Percentiles rank a stretch among this genome's conserved stretches.
phyloP scores from a whole-genome alignment of 768 basidiomycete species.

The Trametes cingulata region DNA sequence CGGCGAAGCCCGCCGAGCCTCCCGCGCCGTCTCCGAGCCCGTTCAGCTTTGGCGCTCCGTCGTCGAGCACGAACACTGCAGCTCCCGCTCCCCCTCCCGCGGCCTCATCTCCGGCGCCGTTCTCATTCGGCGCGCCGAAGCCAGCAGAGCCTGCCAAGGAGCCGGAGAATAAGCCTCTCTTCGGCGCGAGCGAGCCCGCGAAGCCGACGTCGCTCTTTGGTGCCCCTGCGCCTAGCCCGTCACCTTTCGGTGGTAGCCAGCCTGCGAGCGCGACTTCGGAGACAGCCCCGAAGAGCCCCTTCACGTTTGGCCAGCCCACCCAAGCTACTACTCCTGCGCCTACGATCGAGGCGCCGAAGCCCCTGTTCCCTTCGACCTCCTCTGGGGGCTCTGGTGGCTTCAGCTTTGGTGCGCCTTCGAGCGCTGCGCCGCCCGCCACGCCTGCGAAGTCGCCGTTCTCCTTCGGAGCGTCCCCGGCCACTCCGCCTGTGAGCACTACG shows the following conservation, averaged over 20 bases:
- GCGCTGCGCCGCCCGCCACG: slow-evolving; percentile 30
- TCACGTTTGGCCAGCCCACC: slow-evolving; percentile 34
- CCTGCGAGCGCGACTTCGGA: slow-evolving; percentile 7
- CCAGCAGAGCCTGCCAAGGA: slow-evolving; percentile 14
- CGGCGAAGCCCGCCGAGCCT: slow-evolving; percentile 15
- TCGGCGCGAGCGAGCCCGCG: slow-evolving; percentile 12
- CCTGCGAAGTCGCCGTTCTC: slow-evolving; percentile 38
- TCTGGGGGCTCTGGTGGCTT: slow-evolving; percentile 38
- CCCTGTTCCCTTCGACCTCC: slow-evolving; percentile 38
- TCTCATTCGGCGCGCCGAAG: slow-evolving; percentile 25
- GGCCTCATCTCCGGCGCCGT: slow-evolving; percentile 18
- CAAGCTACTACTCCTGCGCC: slow-evolving; percentile 31
- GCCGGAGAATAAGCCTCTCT: slow-evolving; percentile 13
- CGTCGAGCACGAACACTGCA: not conserved
- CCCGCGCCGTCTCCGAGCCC: slow-evolving; percentile 4
- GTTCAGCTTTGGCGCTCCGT: slow-evolving; percentile 18
- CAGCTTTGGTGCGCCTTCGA: slow-evolving; percentile 42
- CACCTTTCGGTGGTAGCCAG: slow-evolving; percentile 19
- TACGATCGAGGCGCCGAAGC: slow-evolving; percentile 41
- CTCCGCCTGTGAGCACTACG: slow-evolving; percentile 27
- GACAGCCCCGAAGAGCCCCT: slow-evolving; percentile 22
- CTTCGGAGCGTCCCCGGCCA: slow-evolving; percentile 35
- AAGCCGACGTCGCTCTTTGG: slow-evolving; percentile 21
- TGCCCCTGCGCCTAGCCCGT: slow-evolving; percentile 12
- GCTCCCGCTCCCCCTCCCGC: not conserved